These are phyloP conservation scores for Epichloe gansuensis DNA, from an alignment of 2,329 filamentous ascomycete species.

Conservation along the genomic window DNA sequence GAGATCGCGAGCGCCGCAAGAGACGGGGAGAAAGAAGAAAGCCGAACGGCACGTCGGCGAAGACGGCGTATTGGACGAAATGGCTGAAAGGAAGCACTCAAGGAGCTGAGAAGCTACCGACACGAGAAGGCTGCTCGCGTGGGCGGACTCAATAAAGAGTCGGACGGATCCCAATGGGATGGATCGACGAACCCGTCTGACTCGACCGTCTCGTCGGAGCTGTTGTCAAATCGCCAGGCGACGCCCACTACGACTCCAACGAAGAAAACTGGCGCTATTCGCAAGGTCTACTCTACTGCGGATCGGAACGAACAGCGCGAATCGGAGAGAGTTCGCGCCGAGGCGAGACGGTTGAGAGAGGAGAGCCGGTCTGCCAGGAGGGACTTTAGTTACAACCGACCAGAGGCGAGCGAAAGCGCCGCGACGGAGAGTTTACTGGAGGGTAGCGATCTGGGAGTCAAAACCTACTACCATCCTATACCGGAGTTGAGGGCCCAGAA, in stretches of 20 bases:
- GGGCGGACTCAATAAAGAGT: slow-evolving; percentile 74
- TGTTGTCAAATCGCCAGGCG: slow-evolving; percentile 45
- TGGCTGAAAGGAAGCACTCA: slow-evolving; percentile 48
- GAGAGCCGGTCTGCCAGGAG: slow-evolving; percentile 34
- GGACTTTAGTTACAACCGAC: slow-evolving; percentile 43
- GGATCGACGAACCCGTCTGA: slow-evolving; percentile 56
- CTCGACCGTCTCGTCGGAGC: slow-evolving; percentile 46
- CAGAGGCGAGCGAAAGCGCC: slow-evolving; percentile 22
- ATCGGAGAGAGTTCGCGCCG: slow-evolving; percentile 41
- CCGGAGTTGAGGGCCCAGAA: slow-evolving; percentile 33
- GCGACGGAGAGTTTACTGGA: slow-evolving; percentile 19
- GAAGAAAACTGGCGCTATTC: slow-evolving; percentile 31
- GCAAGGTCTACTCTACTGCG: slow-evolving; percentile 50
- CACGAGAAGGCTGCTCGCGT: slow-evolving; percentile 78
- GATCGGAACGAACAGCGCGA: slow-evolving; percentile 41
- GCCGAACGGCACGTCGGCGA: slow-evolving; percentile 39
- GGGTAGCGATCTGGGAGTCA: slow-evolving; percentile 41
- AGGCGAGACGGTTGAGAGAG: slow-evolving; percentile 43
- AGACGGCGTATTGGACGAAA: slow-evolving; percentile 50
- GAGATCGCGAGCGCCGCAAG: slow-evolving; percentile 27
- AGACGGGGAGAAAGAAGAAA: slow-evolving; percentile 25
- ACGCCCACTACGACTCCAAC: slow-evolving; percentile 43
- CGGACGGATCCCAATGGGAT: slow-evolving; percentile 71
- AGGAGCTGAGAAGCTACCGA: slow-evolving; percentile 71
- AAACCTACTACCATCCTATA: slow-evolving; percentile 44